Base-by-base conservation (phyloP, 805 yeast species). In the Teunomyces tritomae region DNA sequence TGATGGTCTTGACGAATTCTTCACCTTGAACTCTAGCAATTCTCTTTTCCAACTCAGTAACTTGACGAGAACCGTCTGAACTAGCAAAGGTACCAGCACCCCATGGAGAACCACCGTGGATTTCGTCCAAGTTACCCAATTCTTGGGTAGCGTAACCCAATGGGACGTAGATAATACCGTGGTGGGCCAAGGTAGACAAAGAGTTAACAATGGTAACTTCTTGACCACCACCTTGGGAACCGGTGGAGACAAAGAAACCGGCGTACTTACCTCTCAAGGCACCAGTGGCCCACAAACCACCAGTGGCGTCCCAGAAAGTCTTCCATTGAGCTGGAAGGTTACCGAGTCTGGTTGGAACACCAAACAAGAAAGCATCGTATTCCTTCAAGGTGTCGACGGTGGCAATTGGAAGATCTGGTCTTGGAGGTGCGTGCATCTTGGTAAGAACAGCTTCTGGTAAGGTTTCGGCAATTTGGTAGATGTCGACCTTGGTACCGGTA, bases 401-500 rank as follows among this genome's bases (percentile, higher is more conserved):
- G 11, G 64, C 65, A 41, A 54, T 44, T 11, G 65, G 63, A 29
- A 43, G 43, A 30, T 57, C 55, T 11, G 66, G 60, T 51, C 58
- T 59, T 46, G 80, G 74, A 29, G 87, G 82, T 27, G 90, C 89
- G 55, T 80, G 78, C 70, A 87, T 70, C 48, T 64, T 50, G 14
- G 63, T 63, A 46, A 87, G 68, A 8, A 83, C 74, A 10, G 82
- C 84, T 14, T 74, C 78, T 9, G 82, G 60, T 46, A 88, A 70
- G 27, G 95, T 88, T 68, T 88, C 96, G 48, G 87, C 64, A 33
- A 89, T 81, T 74, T 85, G 88, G 69, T 65, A 88, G 48, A 89
- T 65, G 47, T 82, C 86, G 14, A 88, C 96, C 11, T 52, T 48
- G 20, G 74, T 72, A 48, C 94, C 95, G 8, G 89, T 83, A 16